Evolutionary conservation across 2,329 filamentous ascomycete species (phyloP).

Genomic region (Penicillium sp.): DNA sequence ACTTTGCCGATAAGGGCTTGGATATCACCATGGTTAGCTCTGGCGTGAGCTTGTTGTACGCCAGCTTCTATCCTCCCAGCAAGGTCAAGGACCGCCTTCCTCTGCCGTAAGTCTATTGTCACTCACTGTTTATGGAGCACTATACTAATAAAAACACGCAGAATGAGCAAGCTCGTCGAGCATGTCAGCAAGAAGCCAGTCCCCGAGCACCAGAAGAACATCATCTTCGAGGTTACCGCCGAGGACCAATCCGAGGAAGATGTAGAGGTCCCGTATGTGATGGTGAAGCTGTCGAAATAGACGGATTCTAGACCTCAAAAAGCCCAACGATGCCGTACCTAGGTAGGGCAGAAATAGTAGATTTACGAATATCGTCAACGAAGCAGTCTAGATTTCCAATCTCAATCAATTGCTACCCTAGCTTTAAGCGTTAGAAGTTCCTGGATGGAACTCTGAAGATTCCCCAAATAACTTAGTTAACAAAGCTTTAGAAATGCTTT

Average conservation of each 20-base stretch:
- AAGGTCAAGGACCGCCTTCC: slow-evolving; percentile 76
- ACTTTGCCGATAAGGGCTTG: slow-evolving; percentile 77
- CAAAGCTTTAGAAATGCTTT: slow-evolving; percentile 15
- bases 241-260: slow-evolving; percentile 88
- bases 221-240: slow-evolving; percentile 93
- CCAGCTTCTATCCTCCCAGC: slow-evolving; percentile 80
- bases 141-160: slow-evolving; percentile 41
- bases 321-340: not conserved
- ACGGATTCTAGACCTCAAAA: slow-evolving; percentile 3
- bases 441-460: not conserved
- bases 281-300: slow-evolving; percentile 64
- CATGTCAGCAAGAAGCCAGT: slow-evolving; percentile 87
- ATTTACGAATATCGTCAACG: slow-evolving; percentile 14
- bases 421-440: not conserved
- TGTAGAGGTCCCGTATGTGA: slow-evolving; percentile 94
- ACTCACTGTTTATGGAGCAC: not conserved
- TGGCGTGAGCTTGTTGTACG: slow-evolving; percentile 92
- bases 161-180: slow-evolving; percentile 83
- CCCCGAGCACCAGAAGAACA: slow-evolving; percentile 84
- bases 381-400: slow-evolving; percentile 10
- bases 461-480: not conserved
- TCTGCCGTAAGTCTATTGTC: slow-evolving; percentile 56
- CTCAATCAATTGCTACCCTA: slow-evolving; percentile 6
- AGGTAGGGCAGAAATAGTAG: slow-evolving; percentile 1
- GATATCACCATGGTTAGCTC: slow-evolving; percentile 90